These are phyloP conservation scores for Dovyalis caffra DNA, from an alignment of 345 rosid species.

Conservation along the genomic window DNA sequence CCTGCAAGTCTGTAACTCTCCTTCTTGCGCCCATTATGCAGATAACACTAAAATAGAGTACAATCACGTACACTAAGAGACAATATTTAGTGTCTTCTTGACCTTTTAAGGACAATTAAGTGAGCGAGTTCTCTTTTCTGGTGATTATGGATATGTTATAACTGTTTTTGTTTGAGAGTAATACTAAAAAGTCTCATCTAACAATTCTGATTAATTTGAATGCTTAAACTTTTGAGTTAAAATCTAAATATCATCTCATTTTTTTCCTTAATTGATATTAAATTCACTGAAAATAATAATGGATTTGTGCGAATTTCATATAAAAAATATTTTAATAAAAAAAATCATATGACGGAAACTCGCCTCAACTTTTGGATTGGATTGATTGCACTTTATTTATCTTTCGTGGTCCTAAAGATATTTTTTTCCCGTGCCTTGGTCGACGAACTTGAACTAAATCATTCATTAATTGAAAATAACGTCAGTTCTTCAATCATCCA, in stretches of 20 bases:
- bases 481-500: constrained; percentile 19
- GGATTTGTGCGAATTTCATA: background rate
- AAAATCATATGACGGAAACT: background rate
- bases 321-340: background rate
- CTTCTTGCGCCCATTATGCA: background rate
- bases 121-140: constrained; percentile 3
- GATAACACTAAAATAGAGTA: constrained; percentile 8
- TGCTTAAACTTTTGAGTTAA: no score
- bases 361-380: background rate
- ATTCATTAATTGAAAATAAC: background rate
- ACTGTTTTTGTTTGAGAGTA: background rate
- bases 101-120: constrained; percentile 18
- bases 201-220: no score
- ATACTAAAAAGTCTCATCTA: no score
- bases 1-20: constrained; percentile 2
- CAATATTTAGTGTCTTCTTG: background rate
- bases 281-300: background rate
- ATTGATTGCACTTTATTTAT: background rate
- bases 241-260: no score
- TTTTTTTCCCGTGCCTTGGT: background rate
- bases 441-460: background rate
- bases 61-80: background rate
- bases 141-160: background rate
- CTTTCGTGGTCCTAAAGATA: background rate
- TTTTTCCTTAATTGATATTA: background rate